These are phyloP conservation scores for Colletotrichum filicis DNA, from an alignment of 2,329 filamentous ascomycete genomes.

Conservation along the genomic window DNA sequence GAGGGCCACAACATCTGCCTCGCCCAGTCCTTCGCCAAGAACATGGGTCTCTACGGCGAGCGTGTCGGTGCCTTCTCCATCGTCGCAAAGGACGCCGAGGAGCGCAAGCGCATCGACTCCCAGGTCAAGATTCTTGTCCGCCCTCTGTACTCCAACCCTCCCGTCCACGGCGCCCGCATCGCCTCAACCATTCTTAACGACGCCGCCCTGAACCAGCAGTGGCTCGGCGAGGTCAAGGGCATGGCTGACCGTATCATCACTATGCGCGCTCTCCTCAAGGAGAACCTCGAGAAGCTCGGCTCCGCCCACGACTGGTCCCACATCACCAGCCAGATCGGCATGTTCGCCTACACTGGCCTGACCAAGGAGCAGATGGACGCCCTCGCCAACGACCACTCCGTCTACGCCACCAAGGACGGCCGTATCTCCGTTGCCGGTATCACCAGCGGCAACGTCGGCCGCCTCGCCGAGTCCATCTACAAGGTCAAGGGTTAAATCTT, in stretches of 20 bases:
- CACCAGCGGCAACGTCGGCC: slow-evolving; percentile 81
- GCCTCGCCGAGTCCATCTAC: slow-evolving; percentile 85
- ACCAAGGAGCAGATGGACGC: slow-evolving; percentile 90
- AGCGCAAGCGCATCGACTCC: slow-evolving; percentile 95
- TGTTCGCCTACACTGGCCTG: slow-evolving; percentile 98
- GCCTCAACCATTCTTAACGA: slow-evolving; percentile 93
- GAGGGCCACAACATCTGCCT: slow-evolving; percentile 90
- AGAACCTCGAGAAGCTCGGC: slow-evolving; percentile 93
- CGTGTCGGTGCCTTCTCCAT: slow-evolving; percentile 97
- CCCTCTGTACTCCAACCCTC: slow-evolving; percentile 97
- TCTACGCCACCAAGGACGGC: slow-evolving; percentile 95
- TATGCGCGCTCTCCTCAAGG: slow-evolving; percentile 94
- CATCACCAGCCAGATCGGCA: slow-evolving; percentile 98
- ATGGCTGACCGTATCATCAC: slow-evolving; percentile 99
- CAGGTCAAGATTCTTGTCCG: slow-evolving; percentile 99
- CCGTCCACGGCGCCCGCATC: slow-evolving; percentile 94
- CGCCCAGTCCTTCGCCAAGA: slow-evolving; percentile 97
- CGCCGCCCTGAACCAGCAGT: slow-evolving; percentile 86
- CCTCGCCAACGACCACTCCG: slow-evolving; percentile 94
- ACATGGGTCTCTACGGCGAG: slow-evolving; percentile 99
- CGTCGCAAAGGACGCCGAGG: slow-evolving; percentile 83
- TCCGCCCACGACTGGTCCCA: slow-evolving; percentile 99
- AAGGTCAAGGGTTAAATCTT: slow-evolving; percentile 76
- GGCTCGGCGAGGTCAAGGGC: slow-evolving; percentile 95
- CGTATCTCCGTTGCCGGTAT: slow-evolving; percentile 89